phyloP scores from a whole-genome alignment of 164 flowering plant genomes.

The Taxillus chinensis region DNA sequence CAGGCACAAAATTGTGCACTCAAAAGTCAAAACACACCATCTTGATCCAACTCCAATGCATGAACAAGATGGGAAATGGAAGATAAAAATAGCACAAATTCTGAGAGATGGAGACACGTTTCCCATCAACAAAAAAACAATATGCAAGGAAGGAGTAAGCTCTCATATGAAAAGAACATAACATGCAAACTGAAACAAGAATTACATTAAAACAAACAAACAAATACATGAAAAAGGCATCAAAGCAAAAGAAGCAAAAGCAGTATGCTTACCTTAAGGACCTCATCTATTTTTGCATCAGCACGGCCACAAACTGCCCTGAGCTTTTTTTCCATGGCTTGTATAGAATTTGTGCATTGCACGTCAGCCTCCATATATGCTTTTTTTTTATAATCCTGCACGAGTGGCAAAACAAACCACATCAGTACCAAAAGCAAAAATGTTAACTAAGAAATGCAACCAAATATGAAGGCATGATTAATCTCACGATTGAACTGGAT shows the following conservation, averaged over 20 bases:
- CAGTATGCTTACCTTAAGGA: constrained; percentile 45
- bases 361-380: constrained; percentile 81
- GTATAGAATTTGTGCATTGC: constrained; percentile 60
- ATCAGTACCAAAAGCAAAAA: neutral
- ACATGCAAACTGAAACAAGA: neutral
- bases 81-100: too few species aligned
- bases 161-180: too few species aligned
- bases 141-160: neutral
- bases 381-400: constrained; percentile 83
- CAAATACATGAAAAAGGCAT: neutral
- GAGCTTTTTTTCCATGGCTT: constrained; percentile 78
- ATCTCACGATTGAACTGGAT: too few species aligned
- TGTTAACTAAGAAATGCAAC: neutral
- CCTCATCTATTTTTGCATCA: constrained; percentile 71
- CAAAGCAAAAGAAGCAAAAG: constrained; percentile 3
- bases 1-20: too few species aligned
- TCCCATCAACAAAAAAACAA: neutral
- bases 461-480: neutral
- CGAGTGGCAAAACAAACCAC: neutral
- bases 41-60: neutral
- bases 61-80: too few species aligned
- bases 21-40: too few species aligned
- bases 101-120: too few species aligned
- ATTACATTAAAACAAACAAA: neutral
- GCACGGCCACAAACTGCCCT: constrained; percentile 71